Base-by-base conservation (phyloP, 2,329 filamentous ascomycete species). In the Neonectria hederae region DNA sequence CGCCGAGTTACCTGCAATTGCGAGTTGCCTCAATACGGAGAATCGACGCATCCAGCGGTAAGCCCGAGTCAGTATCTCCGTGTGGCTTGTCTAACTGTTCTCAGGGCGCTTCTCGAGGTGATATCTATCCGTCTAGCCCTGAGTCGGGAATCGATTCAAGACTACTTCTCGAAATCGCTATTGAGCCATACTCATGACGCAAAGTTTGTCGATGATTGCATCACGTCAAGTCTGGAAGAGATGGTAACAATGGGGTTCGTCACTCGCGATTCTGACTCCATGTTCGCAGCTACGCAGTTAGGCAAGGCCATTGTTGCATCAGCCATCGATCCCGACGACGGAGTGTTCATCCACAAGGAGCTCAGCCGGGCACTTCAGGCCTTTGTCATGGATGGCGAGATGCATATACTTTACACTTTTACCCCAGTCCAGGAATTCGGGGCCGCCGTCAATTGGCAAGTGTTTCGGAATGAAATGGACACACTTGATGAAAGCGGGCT, bases 371-470 rank as follows among this genome's bases (percentile, higher is more conserved):
- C 91, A 0, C 82, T 94, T 3, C 82, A 86, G 65, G 90, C 89
- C 1, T 94, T 94, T 72, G 92, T 93, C 13, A 89, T 94, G 86
- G 91, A 94, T 72, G 89, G 90, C 4, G 92, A 94, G 66, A 90
- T 94, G 88, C 92, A 94, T 72, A 85, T 92, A 13, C 84, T 93
- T 51, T 94, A 94, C 74, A 89, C 88, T 40, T 93, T 94, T 67
- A 93, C 92, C 0, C 92, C 92, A 0, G 84, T 94, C 2, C 88
- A 92, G 52, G 82, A 86, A 52, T 80, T 82, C 26, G 80, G 79
- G 1, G 78, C 83, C 3, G 79, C 82, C 9, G 84, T 94, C 61
- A 90, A 93, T 70, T 94, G 92, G 92, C 86, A 86, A 56, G 85
- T 89, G 0, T 93, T 92, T 70, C 87, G 90, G 53, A 87, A 90